Evolutionary conservation across 768 basidiomycete species (phyloP).

Genomic region (Cantharellus cinnabarinus): DNA sequence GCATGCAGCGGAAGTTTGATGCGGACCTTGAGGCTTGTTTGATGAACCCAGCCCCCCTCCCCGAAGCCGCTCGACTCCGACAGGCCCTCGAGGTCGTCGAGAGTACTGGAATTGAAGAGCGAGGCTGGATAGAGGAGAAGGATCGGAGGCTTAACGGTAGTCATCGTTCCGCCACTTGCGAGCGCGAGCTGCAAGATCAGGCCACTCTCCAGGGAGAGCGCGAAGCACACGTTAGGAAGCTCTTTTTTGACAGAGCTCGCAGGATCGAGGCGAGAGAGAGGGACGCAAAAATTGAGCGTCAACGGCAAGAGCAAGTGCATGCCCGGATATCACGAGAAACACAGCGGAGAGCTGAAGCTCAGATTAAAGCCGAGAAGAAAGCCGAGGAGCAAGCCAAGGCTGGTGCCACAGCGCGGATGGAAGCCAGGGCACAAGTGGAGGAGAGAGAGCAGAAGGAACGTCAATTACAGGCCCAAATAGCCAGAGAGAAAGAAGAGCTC

Average conservation of each 20-base stretch:
- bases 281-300: background rate
- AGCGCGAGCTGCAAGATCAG: background rate
- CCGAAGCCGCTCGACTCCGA: background rate
- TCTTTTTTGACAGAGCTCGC: conserved; percentile 12
- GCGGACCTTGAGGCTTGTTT: background rate
- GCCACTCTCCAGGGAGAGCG: background rate
- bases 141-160: background rate
- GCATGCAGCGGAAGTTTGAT: background rate
- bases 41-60: background rate
- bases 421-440: background rate
- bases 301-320: conserved; percentile 9
- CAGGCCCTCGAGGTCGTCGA: background rate
- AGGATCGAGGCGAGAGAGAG: conserved; percentile 23
- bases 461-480: background rate
- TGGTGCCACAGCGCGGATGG: background rate
- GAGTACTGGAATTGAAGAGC: background rate
- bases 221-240: conserved; percentile 14
- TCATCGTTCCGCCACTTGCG: background rate
- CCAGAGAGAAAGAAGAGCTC: background rate
- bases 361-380: conserved; percentile 22
- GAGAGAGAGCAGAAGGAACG: background rate
- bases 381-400: background rate
- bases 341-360: conserved; percentile 17
- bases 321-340: conserved; percentile 16
- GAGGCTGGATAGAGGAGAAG: background rate